A percentile compares a stretch with the other conserved stretches of the same genome.
These are phyloP conservation scores for Penicillium sp. DNA, from an alignment of 2,329 filamentous ascomycete genomes.

Conservation along the genomic window DNA sequence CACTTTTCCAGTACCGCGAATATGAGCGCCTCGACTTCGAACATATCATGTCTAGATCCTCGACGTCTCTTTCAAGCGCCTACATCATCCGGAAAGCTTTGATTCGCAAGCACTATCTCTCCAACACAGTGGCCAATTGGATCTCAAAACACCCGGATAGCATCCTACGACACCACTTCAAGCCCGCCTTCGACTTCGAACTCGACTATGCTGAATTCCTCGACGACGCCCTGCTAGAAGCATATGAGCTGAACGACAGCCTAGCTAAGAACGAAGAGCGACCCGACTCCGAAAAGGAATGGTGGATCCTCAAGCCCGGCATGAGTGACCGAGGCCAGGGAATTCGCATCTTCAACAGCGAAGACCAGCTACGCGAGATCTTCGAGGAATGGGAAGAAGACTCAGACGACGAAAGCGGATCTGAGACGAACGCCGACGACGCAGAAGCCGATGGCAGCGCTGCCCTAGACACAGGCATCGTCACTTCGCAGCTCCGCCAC, in stretches of 20 bases:
- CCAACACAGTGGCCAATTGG: slow-evolving; percentile 81
- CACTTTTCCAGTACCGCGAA: slow-evolving; percentile 73
- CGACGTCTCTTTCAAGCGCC: slow-evolving; percentile 72
- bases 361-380: slow-evolving; percentile 78
- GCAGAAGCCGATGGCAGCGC: slow-evolving; percentile 23
- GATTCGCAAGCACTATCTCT: slow-evolving; percentile 93
- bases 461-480: slow-evolving; percentile 58
- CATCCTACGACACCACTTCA: slow-evolving; percentile 67
- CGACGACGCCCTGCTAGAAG: slow-evolving; percentile 87
- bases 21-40: slow-evolving; percentile 91
- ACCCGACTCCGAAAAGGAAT: slow-evolving; percentile 67
- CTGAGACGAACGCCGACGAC: slow-evolving; percentile 43
- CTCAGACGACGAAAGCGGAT: slow-evolving; percentile 52
- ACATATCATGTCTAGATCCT: slow-evolving; percentile 62
- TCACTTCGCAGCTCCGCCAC: slow-evolving; percentile 87
- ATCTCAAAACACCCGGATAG: slow-evolving; percentile 76
- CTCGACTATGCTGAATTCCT: slow-evolving; percentile 96
- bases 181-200: slow-evolving; percentile 81
- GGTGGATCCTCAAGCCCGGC: slow-evolving; percentile 98
- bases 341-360: slow-evolving; percentile 82
- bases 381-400: slow-evolving; percentile 88
- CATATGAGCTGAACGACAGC: slow-evolving; percentile 80
- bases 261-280: slow-evolving; percentile 66
- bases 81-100: slow-evolving; percentile 95
- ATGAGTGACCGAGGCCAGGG: slow-evolving; percentile 97